Conservation (phyloP, 495 filamentous ascomycete species). For the Podospora conica region DNA sequence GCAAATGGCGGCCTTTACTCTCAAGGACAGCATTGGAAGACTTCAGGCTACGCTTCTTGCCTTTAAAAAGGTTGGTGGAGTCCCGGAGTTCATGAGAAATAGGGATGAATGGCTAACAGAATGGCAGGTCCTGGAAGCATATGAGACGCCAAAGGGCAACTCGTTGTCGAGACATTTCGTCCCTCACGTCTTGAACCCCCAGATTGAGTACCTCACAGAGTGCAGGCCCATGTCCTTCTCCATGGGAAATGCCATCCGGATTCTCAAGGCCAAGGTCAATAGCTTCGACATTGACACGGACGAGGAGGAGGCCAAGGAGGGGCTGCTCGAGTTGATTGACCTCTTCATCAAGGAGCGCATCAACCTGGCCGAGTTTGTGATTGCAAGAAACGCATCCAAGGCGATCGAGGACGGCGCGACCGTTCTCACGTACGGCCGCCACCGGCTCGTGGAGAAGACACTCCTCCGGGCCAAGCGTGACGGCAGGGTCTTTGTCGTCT, state of each 20-base stretch:
- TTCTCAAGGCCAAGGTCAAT: slow-evolving; percentile 83
- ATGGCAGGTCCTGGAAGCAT: slow-evolving; percentile 76
- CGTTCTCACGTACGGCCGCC: slow-evolving; percentile 84
- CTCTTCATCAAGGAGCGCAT: slow-evolving; percentile 86
- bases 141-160: slow-evolving; percentile 76
- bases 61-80: slow-evolving; percentile 69
- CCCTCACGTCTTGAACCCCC: slow-evolving; percentile 82
- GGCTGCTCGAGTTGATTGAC: slow-evolving; percentile 75
- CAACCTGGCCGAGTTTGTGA: slow-evolving; percentile 76
- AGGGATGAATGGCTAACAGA: slow-evolving; percentile 4
- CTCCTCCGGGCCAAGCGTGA: slow-evolving; percentile 59
- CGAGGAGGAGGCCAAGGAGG: slow-evolving; percentile 69
- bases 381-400: slow-evolving; percentile 62
- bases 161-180: slow-evolving; percentile 86
- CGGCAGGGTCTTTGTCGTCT: slow-evolving; percentile 67
- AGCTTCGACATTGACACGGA: slow-evolving; percentile 75
- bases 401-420: slow-evolving; percentile 72
- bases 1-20: slow-evolving; percentile 81
- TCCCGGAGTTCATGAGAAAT: not conserved
- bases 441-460: slow-evolving; percentile 73
- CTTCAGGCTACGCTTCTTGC: slow-evolving; percentile 81
- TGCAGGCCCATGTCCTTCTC: slow-evolving; percentile 88
- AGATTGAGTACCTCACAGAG: slow-evolving; percentile 89
- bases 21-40: slow-evolving; percentile 85
- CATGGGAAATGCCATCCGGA: slow-evolving; percentile 93